Percentiles rank a stretch among this genome's conserved stretches.
phyloP scores from a whole-genome alignment of 768 basidiomycete species.

The Polyporus arcularius region DNA sequence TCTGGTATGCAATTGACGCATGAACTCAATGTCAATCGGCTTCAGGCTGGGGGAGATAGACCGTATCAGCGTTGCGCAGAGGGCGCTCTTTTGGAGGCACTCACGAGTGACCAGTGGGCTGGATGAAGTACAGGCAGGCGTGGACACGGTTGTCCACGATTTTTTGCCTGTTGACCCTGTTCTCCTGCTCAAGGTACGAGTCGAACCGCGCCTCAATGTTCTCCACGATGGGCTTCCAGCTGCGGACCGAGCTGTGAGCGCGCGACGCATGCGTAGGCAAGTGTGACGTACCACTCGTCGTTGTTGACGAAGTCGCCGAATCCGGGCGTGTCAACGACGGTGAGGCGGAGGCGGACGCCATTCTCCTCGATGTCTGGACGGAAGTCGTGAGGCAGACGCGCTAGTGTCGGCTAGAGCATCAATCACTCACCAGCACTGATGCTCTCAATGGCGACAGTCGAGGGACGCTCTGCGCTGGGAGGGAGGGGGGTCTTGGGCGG shows the following conservation, averaged over 20 bases:
- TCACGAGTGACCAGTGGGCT: slow-evolving; percentile 97
- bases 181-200: slow-evolving; percentile 97
- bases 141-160: slow-evolving; percentile 97
- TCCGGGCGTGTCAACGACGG: slow-evolving; percentile 99
- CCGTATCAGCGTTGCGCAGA: slow-evolving; percentile 2
- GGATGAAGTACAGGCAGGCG: slow-evolving; percentile 98
- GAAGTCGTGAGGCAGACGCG: neutral
- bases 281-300: slow-evolving; percentile 76
- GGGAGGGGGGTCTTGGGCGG: slow-evolving; percentile 82
- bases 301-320: slow-evolving; percentile 99
- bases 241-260: slow-evolving; percentile 34
- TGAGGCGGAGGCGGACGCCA: slow-evolving; percentile 92
- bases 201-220: slow-evolving; percentile 98
- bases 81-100: slow-evolving; percentile 31
- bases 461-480: slow-evolving; percentile 83
- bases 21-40: slow-evolving; percentile 98
- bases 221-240: slow-evolving; percentile 98
- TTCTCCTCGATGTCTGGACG: slow-evolving; percentile 96
- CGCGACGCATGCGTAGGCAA: slow-evolving; percentile 17
- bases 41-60: slow-evolving; percentile 67
- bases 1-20: slow-evolving; percentile 94
- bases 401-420: neutral
- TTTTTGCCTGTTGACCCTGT: slow-evolving; percentile 93
- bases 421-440: slow-evolving; percentile 84
- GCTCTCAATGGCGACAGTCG: slow-evolving; percentile 97